phyloP scores from a whole-genome alignment of 345 rosid genomes.

The Mangifera indica region DNA sequence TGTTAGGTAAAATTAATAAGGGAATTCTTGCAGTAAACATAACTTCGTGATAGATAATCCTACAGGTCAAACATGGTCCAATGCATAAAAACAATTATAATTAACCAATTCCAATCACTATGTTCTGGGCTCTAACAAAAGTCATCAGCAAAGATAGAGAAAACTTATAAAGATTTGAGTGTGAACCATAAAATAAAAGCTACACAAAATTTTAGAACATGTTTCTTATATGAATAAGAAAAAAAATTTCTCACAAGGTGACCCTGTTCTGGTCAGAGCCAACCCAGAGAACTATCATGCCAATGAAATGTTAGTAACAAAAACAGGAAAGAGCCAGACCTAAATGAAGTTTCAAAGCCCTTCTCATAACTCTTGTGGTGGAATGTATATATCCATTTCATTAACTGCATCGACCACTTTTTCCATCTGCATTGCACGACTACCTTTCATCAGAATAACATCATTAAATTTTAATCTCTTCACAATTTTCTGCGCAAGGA shows the following conservation, averaged over 20 bases:
- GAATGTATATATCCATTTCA: conserved; percentile 3
- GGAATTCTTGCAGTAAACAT: not conserved
- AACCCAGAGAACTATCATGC: not conserved
- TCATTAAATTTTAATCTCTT: conserved; percentile 20
- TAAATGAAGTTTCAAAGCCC: not conserved
- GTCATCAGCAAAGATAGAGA: no score
- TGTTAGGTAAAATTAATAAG: not conserved
- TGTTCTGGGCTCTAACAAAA: not conserved
- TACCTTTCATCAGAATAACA: conserved; percentile 36
- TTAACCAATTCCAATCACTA: not conserved
- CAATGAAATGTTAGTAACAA: not conserved
- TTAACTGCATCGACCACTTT: conserved; percentile 21
- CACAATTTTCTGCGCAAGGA: conserved; percentile 27
- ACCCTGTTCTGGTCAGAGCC: not conserved
- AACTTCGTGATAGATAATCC: not conserved
- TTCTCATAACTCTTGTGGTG: not conserved
- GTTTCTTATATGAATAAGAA: not conserved
- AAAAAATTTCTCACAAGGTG: not conserved
- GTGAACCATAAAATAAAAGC: not conserved
- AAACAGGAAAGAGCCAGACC: not conserved
- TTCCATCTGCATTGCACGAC: conserved; percentile 30
- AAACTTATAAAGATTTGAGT: not conserved
- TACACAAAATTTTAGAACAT: not conserved
- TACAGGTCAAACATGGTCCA: not conserved
- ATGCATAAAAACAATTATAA: not conserved